Conservation (phyloP, 1,139 yeast genomes). For the Hansenula sp. region DNA sequence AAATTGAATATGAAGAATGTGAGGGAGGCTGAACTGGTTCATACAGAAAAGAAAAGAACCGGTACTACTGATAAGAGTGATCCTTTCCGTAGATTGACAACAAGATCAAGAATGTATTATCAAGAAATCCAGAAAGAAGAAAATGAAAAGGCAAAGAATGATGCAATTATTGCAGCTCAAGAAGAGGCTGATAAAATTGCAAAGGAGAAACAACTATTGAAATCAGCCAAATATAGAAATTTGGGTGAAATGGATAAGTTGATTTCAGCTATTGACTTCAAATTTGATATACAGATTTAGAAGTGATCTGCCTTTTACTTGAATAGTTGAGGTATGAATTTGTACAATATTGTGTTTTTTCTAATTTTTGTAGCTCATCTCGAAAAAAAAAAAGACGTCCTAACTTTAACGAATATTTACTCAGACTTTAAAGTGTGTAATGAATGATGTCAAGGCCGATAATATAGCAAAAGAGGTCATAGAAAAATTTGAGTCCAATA, state of each 20-base stretch:
- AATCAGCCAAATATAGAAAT: constrained; percentile 31
- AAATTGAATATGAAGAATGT: constrained; percentile 72
- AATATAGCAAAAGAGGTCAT: constrained; percentile 4
- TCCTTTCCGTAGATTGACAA: constrained; percentile 87
- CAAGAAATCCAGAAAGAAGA: constrained; percentile 42
- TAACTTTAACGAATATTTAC: background rate
- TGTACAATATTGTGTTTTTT: background rate
- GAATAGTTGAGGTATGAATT: too few species aligned
- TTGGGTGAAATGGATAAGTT: constrained; percentile 43
- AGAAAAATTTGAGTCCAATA: background rate
- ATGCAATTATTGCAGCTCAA: constrained; percentile 32
- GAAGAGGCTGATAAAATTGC: constrained; percentile 30
- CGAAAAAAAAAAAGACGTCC: background rate
- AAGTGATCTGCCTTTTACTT: too few species aligned
- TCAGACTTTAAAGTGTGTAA: too few species aligned
- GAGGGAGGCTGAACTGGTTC: constrained; percentile 72
- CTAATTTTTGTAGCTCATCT: constrained; percentile 1
- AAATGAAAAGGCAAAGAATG: constrained; percentile 39
- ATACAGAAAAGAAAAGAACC: constrained; percentile 53
- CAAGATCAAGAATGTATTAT: constrained; percentile 81
- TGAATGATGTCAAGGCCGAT: constrained; percentile 1
- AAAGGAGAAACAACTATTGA: constrained; percentile 29
- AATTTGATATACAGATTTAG: constrained; percentile 25
- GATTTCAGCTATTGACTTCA: constrained; percentile 39
- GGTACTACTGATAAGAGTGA: constrained; percentile 51